Conservation (phyloP, 2,329 filamentous ascomycete genomes). For the Huntiella savannae region DNA sequence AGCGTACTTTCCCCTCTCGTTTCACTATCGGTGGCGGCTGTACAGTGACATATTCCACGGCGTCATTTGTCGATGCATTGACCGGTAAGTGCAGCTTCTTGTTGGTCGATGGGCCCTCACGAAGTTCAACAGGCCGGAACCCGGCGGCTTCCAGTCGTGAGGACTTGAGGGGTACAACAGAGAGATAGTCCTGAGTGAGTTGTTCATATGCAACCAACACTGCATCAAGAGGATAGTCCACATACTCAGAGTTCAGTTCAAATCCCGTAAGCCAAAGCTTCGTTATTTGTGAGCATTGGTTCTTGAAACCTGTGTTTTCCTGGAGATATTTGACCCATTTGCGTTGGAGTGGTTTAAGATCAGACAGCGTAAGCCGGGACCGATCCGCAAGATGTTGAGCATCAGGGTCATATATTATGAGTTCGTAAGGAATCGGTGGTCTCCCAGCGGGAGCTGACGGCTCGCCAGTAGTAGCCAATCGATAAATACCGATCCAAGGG, state of each 20-base stretch:
- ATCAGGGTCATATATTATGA: conserved; percentile 35
- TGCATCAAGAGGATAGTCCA: conserved; percentile 21
- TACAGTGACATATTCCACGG: conserved; percentile 1
- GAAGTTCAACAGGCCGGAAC: too few relatives aligned
- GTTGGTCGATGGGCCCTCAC: too few relatives aligned
- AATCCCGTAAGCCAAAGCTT: conserved; percentile 28
- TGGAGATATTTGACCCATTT: conserved; percentile 23
- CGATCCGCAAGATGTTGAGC: conserved; percentile 14
- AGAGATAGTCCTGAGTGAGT: too few relatives aligned
- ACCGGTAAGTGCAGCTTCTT: too few relatives aligned
- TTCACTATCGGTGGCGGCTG: conserved; percentile 15
- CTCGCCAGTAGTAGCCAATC: conserved; percentile 23
- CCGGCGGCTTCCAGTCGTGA: too few relatives aligned
- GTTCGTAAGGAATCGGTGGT: conserved; percentile 22
- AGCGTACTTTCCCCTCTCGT: too few relatives aligned
- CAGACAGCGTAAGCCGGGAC: conserved; percentile 15
- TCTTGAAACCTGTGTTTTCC: conserved; percentile 17
- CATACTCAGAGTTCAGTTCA: conserved; percentile 11
- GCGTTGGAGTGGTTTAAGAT: conserved; percentile 28
- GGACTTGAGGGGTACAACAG: too few relatives aligned
- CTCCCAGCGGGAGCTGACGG: background rate
- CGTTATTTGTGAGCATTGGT: conserved; percentile 19
- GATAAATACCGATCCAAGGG: conserved; percentile 33
- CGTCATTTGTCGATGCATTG: too few relatives aligned
- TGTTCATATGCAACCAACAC: background rate